Conservation (phyloP, 2,329 filamentous ascomycete species). For the Penicillium freii region DNA sequence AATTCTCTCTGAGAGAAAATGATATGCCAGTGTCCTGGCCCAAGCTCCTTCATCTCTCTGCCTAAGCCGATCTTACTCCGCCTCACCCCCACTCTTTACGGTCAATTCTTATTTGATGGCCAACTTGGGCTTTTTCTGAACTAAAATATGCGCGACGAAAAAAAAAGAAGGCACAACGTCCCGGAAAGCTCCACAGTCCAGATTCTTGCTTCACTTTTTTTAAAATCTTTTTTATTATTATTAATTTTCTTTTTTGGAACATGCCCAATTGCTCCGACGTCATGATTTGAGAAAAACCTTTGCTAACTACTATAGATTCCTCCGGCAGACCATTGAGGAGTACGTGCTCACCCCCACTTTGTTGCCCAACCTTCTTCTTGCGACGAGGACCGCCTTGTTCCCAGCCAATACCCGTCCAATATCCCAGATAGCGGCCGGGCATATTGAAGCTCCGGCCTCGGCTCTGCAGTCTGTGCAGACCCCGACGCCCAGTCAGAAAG, state of each 20-base stretch:
- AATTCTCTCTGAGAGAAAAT: constrained; percentile 8
- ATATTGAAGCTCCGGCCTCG: constrained; percentile 19
- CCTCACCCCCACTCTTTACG: constrained; percentile 23
- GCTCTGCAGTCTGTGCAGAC: constrained; percentile 26
- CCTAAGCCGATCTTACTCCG: constrained; percentile 32
- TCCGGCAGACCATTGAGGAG: constrained; percentile 53
- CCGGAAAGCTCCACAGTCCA: constrained; percentile 25
- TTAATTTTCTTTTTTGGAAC: constrained; percentile 6
- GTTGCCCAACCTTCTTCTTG: constrained; percentile 58
- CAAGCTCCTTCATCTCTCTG: constrained; percentile 31
- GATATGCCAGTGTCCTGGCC: constrained; percentile 26
- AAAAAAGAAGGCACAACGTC: constrained; percentile 18
- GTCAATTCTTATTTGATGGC: constrained; percentile 13
- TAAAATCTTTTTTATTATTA: neutral
- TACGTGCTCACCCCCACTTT: constrained; percentile 62
- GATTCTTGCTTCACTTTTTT: constrained; percentile 16
- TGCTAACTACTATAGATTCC: constrained; percentile 40
- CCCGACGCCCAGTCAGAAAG: constrained; percentile 23
- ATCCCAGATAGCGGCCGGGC: constrained; percentile 46
- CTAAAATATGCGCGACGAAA: constrained; percentile 11
- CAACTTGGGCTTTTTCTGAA: constrained; percentile 8
- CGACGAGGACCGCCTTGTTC: constrained; percentile 75
- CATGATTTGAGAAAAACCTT: constrained; percentile 16
- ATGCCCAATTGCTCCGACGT: constrained; percentile 11
- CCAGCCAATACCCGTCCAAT: constrained; percentile 73